These are phyloP conservation scores for Pulveroboletus sp. DNA, from an alignment of 768 basidiomycete genomes.

Conservation along the genomic window DNA sequence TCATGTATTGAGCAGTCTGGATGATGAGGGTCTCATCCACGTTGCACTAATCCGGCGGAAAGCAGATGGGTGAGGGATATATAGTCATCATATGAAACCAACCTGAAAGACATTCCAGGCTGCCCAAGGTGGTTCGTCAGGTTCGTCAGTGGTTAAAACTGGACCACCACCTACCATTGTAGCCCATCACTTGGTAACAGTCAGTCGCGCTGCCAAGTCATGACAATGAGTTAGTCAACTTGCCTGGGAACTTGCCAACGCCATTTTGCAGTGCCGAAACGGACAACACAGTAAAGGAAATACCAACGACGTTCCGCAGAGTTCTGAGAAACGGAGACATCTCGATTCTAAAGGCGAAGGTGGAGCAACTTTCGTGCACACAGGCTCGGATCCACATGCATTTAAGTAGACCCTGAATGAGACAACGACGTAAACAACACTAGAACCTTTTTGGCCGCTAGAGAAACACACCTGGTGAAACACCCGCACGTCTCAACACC, in stretches of 20 bases:
- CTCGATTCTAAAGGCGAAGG: no score
- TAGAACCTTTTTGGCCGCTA: neutral
- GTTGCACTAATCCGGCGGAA: conserved; percentile 45
- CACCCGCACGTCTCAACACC: neutral
- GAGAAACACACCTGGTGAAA: conserved; percentile 1
- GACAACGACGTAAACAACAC: neutral
- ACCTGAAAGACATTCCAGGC: conserved; percentile 68
- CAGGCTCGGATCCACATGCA: neutral
- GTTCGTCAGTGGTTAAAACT: neutral
- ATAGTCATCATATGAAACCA: conserved; percentile 9
- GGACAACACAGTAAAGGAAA: conserved; percentile 11
- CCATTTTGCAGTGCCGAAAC: conserved; percentile 25
- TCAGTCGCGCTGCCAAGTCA: conserved; percentile 4
- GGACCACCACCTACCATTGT: conserved; percentile 22
- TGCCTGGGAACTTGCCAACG: conserved; percentile 31
- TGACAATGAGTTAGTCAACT: neutral
- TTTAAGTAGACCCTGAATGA: conserved; percentile 11
- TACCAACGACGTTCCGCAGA: conserved; percentile 3
- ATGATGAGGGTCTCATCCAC: conserved; percentile 51
- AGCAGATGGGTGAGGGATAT: neutral
- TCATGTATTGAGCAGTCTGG: conserved; percentile 47
- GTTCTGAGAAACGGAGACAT: conserved; percentile 13
- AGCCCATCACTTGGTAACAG: conserved; percentile 26
- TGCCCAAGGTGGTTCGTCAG: conserved; percentile 20
- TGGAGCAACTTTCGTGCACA: neutral